Base-by-base conservation (phyloP, 2,329 filamentous ascomycete species). In the Fusarium tupiense region DNA sequence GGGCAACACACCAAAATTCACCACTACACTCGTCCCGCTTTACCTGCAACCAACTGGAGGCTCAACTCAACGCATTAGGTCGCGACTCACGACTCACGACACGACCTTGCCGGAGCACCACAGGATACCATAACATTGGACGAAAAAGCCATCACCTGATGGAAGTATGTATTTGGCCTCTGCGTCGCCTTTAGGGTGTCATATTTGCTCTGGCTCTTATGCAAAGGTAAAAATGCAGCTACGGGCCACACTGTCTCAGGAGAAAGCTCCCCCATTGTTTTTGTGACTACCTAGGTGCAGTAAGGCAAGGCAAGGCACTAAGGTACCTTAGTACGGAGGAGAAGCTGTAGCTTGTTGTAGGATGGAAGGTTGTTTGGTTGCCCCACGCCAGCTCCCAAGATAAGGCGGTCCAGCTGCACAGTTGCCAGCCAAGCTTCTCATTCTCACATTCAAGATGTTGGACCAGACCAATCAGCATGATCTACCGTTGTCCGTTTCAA, bases 1-100 rank as follows among this genome's bases (percentile, higher is more conserved):
- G 61, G 62, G 66, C 73, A 71, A 75, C 73, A 71, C 65, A 64
- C 49, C 58, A 47, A 58, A 54, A 16, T 59, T 46, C 37, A 60
- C 52, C 49, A 60, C 65, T 47, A 44, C 41, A 59, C 57, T 35
- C 49, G n/a, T 64, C 58, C 71, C 71, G 67, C 67, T 69, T 68
- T 70, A 54, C 46, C 37, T 63, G 54, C 60, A 22, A 73, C 44
- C 60, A n/a, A 73, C 44, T 73, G 49, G 46, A 44, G 44, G 37
- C 47, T 47, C 57, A 71, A 63, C 53, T 73, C 70, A 71, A 67
- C 35, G 22, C 43, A 69, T 58, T 53, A 47, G 44, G 26, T 47
- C 67, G 52, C 69, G 63, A 58, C 56, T 61, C 56, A 61, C 57
- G 57, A 19, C 35, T 67, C 56, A 61, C 71, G 31, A 63, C 52